Evolutionary conservation across 139 green algal genomes (phyloP).

Genomic region (Chlorella vulgaris): DNA sequence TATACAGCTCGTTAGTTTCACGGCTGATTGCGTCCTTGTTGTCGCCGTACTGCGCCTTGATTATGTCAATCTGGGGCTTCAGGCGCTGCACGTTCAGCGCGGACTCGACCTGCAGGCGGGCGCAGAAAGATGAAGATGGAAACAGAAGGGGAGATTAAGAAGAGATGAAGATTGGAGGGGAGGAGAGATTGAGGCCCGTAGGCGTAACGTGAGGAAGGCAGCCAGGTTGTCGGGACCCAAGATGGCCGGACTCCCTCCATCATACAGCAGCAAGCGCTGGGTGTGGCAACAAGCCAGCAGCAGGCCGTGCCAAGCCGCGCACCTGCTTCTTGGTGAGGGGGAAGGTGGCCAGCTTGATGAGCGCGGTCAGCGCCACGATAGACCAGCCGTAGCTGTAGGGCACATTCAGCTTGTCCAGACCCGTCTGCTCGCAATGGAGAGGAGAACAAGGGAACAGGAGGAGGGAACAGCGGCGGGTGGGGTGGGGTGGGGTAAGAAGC

Average conservation of each 20-base stretch:
- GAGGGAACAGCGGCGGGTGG: not conserved
- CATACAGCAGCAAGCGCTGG: too few relatives aligned
- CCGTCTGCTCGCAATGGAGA: slow-evolving; percentile 62
- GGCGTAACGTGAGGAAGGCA: too few relatives aligned
- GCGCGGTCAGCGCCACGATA: slow-evolving; percentile 91
- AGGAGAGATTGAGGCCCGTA: too few relatives aligned
- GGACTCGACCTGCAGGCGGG: slow-evolving; percentile 73
- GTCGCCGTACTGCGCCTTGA: slow-evolving; percentile 88
- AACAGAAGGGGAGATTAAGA: not conserved
- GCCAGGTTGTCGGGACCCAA: too few relatives aligned
- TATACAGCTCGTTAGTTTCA: slow-evolving; percentile 86
- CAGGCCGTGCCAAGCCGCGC: not conserved
- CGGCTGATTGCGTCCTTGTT: slow-evolving; percentile 83
- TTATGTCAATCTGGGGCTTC: slow-evolving; percentile 89
- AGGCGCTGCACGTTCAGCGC: slow-evolving; percentile 79
- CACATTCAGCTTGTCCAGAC: slow-evolving; percentile 71
- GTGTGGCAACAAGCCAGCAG: too few relatives aligned
- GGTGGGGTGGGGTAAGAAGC: not conserved
- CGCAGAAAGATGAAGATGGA: not conserved
- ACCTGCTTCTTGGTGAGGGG: slow-evolving; percentile 96
- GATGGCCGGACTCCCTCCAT: too few relatives aligned
- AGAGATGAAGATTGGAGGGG: slow-evolving; percentile 32
- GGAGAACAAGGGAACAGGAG: not conserved
- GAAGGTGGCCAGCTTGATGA: slow-evolving; percentile 93
- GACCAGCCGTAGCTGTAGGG: slow-evolving; percentile 96